Conservation (phyloP, 1,284 basidiomycete species). For the Ganoderma leucocontextum region DNA sequence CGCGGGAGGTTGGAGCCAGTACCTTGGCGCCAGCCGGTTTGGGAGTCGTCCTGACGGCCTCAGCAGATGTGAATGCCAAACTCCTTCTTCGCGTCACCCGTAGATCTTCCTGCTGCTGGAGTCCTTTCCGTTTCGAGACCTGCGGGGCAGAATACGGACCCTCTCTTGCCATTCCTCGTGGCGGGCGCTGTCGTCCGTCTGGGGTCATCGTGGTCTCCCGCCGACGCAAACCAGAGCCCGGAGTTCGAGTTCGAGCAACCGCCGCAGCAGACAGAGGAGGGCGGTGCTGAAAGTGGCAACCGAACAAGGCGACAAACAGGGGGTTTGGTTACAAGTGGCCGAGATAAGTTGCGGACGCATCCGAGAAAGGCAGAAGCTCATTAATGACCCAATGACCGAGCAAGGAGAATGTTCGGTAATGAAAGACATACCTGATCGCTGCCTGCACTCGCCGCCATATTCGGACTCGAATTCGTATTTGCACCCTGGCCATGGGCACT, state of each 20-base stretch:
- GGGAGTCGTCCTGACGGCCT: slow-evolving; percentile 32
- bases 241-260: background rate
- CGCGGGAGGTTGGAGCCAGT: slow-evolving; percentile 33
- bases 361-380: slow-evolving; percentile 8
- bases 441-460: slow-evolving; percentile 7
- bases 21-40: slow-evolving; percentile 21
- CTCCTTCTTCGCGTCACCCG: slow-evolving; percentile 36
- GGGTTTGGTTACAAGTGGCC: slow-evolving; percentile 5
- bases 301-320: slow-evolving; percentile 1
- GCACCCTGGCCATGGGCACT: slow-evolving; percentile 14
- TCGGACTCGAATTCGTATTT: background rate
- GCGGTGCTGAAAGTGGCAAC: slow-evolving; percentile 15
- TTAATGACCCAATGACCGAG: slow-evolving; percentile 20
- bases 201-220: slow-evolving; percentile 57
- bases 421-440: slow-evolving; percentile 36
- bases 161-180: slow-evolving; percentile 9
- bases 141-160: slow-evolving; percentile 34
- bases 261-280: background rate
- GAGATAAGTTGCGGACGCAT: background rate
- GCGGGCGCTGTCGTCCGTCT: slow-evolving; percentile 47
- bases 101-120: slow-evolving; percentile 34
- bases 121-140: slow-evolving; percentile 32
- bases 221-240: slow-evolving; percentile 41
- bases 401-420: slow-evolving; percentile 32
- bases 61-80: slow-evolving; percentile 30